These are phyloP conservation scores for Debaryomyces udenii DNA, from an alignment of 1,139 yeast genomes.

Conservation along the genomic window DNA sequence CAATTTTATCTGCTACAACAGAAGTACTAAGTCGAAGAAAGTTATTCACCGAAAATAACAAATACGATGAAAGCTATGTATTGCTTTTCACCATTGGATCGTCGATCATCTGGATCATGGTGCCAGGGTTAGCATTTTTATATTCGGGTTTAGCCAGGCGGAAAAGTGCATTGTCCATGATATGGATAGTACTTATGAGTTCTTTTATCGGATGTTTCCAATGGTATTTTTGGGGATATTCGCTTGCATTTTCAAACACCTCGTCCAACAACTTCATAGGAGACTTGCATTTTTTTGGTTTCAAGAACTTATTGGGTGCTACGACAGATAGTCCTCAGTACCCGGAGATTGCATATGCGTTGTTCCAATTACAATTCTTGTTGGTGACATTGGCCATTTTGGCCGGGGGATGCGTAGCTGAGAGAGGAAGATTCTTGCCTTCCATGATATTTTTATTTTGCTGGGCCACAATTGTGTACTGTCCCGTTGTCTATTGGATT, in stretches of 20 bases:
- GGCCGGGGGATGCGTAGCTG: conserved; percentile 89
- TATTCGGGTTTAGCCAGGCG: conserved; percentile 93
- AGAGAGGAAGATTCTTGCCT: conserved; percentile 88
- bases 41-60: conserved; percentile 41
- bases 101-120: conserved; percentile 85
- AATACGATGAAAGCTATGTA: conserved; percentile 47
- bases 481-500: conserved; percentile 93
- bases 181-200: conserved; percentile 79
- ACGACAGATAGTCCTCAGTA: conserved; percentile 47
- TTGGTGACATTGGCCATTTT: conserved; percentile 89
- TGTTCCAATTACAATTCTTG: conserved; percentile 89
- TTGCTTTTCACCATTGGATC: conserved; percentile 58
- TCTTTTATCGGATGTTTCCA: conserved; percentile 81
- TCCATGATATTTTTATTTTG: conserved; percentile 78
- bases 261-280: conserved; percentile 88
- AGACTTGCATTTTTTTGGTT: conserved; percentile 78
- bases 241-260: conserved; percentile 77
- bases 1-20: conserved; percentile 9
- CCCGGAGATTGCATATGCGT: conserved; percentile 84
- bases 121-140: conserved; percentile 91
- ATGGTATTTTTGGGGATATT: conserved; percentile 99
- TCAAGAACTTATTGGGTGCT: conserved; percentile 67
- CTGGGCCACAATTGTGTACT: conserved; percentile 91
- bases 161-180: conserved; percentile 85
- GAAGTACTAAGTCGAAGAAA: conserved; percentile 28